Evolutionary conservation across 345 rosid genomes (phyloP), one percentile per base, ranked within the genome.

Genomic region (Arabidopsis suecica): DNA sequence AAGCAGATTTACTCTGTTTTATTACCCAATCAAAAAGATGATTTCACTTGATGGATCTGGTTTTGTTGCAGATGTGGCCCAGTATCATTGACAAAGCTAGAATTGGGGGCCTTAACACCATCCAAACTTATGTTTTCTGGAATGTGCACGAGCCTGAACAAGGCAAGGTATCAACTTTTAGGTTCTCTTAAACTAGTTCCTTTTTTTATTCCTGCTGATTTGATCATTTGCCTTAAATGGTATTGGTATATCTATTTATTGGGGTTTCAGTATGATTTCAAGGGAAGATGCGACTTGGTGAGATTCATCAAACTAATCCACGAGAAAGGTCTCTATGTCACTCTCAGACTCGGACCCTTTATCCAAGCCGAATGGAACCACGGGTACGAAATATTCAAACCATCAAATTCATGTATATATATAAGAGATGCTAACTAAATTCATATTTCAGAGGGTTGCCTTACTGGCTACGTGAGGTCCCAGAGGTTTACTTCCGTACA

Each of bases 361-460:
- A 82, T 93, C 60, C 93, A 93, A 80, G 95, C 90, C 68, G 98
- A 93, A 82, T 93, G 96, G 96, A 93, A 82, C 77, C 91, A 90
- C 16, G 98, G 97, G 97, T 92, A 85, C 9, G 40, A 30, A 28
- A 20, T 14, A 9, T 45, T 63, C 41, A 30, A 14, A n/a, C 23
- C n/a, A 25, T 3, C 2, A 45, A n/a, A 28, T 30, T 28, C 37
- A 42, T 22, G n/a, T 7, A 16, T 40, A 25, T 62, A 30, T 28
- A 11, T 14, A 40, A 30, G 11, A 63, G 28, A 62, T 62, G 67
- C 67, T 62, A 62, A 62, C 7, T 8, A 2, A 25, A 63, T n/a
- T 44, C 68, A 63, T 44, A n/a, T 64, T 45, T 18, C 48, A 92
- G 98, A 56, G 98, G 97, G 18, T 79, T 90, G 9, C 98, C 98